These are phyloP conservation scores for Globisporangium radiosum DNA, from an alignment of 352 stramenopile species.

Conservation along the genomic window DNA sequence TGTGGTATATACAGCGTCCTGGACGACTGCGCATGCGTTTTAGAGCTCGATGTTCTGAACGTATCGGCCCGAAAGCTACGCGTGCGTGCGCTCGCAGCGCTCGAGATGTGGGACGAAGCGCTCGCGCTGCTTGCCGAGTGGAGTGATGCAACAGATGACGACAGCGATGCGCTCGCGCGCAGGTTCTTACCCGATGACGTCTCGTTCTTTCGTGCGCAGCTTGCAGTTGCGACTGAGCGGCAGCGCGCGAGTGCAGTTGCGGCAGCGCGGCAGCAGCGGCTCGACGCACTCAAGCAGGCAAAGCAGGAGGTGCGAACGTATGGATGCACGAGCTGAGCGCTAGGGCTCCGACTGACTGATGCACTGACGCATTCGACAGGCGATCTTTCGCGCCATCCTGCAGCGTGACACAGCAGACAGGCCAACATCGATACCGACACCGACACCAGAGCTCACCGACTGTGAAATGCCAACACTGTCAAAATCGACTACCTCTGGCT, in stretches of 20 bases:
- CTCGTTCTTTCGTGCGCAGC: conserved; percentile 9
- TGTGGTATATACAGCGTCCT: conserved; percentile 5
- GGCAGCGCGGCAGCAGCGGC: neutral
- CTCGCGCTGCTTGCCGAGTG: conserved; percentile 5
- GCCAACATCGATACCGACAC: neutral
- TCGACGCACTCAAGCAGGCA: conserved; percentile 3
- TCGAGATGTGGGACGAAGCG: conserved; percentile 18
- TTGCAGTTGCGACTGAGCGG: neutral
- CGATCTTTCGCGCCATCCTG: conserved; percentile 15
- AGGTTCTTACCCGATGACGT: conserved; percentile 8
- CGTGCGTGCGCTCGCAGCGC: conserved; percentile 8
- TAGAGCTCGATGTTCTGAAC: conserved; percentile 9
- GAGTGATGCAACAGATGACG: neutral
- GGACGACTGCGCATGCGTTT: conserved; percentile 14
- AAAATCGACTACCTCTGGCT: too few species aligned
- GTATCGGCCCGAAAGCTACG: conserved; percentile 13
- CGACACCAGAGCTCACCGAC: too few species aligned
- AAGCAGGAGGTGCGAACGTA: conserved; percentile 6
- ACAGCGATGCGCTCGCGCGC: neutral
- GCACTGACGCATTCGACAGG: neutral
- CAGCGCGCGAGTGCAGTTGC: neutral
- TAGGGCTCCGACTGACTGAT: neutral
- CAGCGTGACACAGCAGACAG: conserved; percentile 2
- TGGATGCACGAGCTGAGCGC: neutral
- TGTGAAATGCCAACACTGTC: too few species aligned